Evolutionary conservation across 163 green algal genomes (phyloP), one percentile per base, ranked within the genome.

Genomic region (Trebouxiophyceae sp.): DNA sequence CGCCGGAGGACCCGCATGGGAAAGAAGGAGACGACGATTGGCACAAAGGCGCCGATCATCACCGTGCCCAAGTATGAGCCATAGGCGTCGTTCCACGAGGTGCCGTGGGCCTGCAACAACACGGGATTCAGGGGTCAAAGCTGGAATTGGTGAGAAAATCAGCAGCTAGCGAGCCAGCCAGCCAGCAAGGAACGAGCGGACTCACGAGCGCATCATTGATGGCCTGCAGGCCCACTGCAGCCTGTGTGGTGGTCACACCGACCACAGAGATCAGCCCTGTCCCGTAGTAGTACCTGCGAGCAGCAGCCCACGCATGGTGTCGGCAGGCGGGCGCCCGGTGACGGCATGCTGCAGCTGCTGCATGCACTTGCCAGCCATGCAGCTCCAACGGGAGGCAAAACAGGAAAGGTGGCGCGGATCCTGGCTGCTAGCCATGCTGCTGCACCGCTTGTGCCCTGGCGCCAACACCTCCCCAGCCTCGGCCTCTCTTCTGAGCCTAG

Each of bases 1-100:
- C n/a, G 27, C 6, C 58, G 68, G 76, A 69, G 59, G 33, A 50
- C 54, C 1, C 50, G 68, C 39, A 57, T 32, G 22, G 83, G 84
- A 33, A 87, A 50, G 72, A 89, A 87, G 27, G 66, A 71, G 20
- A 77, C 26, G 19, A 59, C 50, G 22, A 65, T 57, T 20, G 62
- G 57, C 2, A 30, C 45, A 31, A 66, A 61, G 26, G 33, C 50
- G 45, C 54, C 54, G 2, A 70, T 29, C 64, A 70, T 46, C 6
- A 58, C 45, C n/a, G 57, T 62, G 5, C 64, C 64, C 55, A 70
- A 23, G 26, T 60, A 60, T 19, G 44, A 60, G 45, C 61, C 61
- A 67, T 60, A 67, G 26, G 61, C 61, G 28, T 59, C 45, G 4
- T 67, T 67, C 61, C 61, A 67, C 8, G 4, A 31, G 27, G 44